Evolutionary conservation across 495 filamentous ascomycete species (phyloP), one percentile per base, ranked within the genome.

Genomic region (Penicillium salamii): DNA sequence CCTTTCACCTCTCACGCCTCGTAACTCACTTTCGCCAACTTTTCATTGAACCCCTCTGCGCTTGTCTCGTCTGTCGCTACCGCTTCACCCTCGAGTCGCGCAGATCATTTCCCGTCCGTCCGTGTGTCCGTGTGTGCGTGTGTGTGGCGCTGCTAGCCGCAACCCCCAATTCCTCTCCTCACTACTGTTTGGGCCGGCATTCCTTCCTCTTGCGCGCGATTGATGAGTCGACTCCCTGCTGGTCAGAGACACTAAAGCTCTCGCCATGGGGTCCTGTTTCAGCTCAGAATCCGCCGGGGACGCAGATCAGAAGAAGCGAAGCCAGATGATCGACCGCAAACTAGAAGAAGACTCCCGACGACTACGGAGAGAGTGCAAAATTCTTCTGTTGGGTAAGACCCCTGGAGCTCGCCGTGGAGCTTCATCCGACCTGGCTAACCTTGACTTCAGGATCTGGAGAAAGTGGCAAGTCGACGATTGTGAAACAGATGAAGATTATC

Each of bases 401-500:
- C 12, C 24, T 18, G 6, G 31, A 32, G 5, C n/a, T 35, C 1
- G 20, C 9, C 34, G 3, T n/a, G 12, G n/a, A 39, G n/a, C 33
- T 17, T 17, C 12, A 5, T 26, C 17, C 32, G 17, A 5, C 5
- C 11, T 34, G 54, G 31, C 53, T 65, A 26, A 59, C 45, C 7
- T 33, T 6, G 35, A 44, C 36, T 21, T 13, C 35, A 98, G 93
- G 93, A 32, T 97, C 93, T 49, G 93, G 93, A 50, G 93, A 98
- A 78, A 97, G 91, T 70, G 93, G 93, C 41, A 98, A 98, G 71
- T 97, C 93, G 40, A 98, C 93, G 3, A 97, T 97, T 55, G 93
- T 98, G 53, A 97, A 97, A 69, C 93, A 97, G 78, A 98, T 97
- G 93, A 98, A 98, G 72, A 97, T 98, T 61, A 97, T 97, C 56